These are phyloP conservation scores for Zymoseptoria pseudotritici DNA, from an alignment of 2,329 filamentous ascomycete species.

Conservation along the genomic window DNA sequence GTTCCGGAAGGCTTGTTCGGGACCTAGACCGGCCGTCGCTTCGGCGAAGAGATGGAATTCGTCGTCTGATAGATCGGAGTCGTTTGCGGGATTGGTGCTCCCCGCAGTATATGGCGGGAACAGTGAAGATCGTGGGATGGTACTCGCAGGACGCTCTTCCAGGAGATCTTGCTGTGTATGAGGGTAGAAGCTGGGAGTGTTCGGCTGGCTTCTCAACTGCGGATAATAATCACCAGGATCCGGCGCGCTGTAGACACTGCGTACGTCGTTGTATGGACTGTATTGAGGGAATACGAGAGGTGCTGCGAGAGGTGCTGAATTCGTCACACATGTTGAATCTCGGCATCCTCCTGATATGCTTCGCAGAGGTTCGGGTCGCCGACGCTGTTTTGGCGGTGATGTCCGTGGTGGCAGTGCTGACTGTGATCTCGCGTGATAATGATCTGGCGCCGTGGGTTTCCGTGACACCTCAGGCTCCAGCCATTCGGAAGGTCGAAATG, in stretches of 20 bases:
- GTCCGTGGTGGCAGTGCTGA: background rate
- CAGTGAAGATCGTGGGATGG: conserved; percentile 14
- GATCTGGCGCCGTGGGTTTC: background rate
- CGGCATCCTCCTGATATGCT: background rate
- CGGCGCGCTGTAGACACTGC: conserved; percentile 6
- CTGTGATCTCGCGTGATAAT: background rate
- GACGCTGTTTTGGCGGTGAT: background rate
- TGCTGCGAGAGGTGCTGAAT: conserved; percentile 1
- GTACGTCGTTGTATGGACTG: conserved; percentile 16
- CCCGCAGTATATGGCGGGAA: conserved; percentile 12
- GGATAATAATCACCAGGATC: conserved; percentile 6
- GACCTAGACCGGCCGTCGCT: conserved; percentile 27
- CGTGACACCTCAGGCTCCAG: background rate
- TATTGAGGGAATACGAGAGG: background rate
- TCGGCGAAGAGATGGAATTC: conserved; percentile 28
- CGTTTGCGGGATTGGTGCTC: conserved; percentile 8
- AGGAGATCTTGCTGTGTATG: background rate
- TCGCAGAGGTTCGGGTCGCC: background rate
- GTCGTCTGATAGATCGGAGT: conserved; percentile 23
- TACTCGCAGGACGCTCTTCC: conserved; percentile 6
- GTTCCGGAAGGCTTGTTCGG: conserved; percentile 14
- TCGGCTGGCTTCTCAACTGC: conserved; percentile 24
- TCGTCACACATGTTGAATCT: background rate
- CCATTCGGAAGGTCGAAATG: background rate
- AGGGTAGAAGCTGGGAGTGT: conserved; percentile 13